Evolutionary conservation across 164 flowering plant species (phyloP), one percentile per base, ranked within the genome.

Genomic region (Magnolia kwangsiensis): DNA sequence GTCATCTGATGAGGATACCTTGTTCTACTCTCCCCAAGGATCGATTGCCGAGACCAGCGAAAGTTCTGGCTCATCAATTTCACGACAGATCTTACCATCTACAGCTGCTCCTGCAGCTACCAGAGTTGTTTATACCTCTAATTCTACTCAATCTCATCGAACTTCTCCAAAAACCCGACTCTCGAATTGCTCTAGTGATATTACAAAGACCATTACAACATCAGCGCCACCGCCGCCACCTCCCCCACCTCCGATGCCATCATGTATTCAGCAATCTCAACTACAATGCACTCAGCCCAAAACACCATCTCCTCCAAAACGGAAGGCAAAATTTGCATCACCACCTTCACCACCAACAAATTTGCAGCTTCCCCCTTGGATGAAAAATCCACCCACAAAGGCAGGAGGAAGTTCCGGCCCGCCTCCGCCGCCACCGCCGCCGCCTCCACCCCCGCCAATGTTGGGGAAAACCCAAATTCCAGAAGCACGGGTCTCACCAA

Each of bases 141-240:
- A 45, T 74, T 69, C 80, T 68, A 90, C 92, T 49, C 86, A 83
- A 72, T 90, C 97, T 0, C 84, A 88, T 79, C 81, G 93, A 79
- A 85, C 93, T 58, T 91, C 99, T 67, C 96, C 97, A 1, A 92
- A 80, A 79, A 88, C 94, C 6, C 83, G 91, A 21, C 77, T 88
- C 75, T 82, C 89, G 2, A 76, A 74, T 75, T 79, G 89, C 50
- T 85, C 91, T 1, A 84, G 86, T 75, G 92, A 87, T 73, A 79
- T 75, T 72, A 87, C 84, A 71, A 85, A 77, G 51, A 78, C 83
- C 4, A 81, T 84, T 21, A 74, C 66, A 84, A 55, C 61, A 16
- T 55, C 18, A 11, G 61, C 13, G 10, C 18, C 61, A 9, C 61
- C 61, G 16, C 61, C 18, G 2, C 73, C 75, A 0, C 79, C 82